Evolutionary conservation across 176 grass and related monocot species (phyloP).

Genomic region (Eragrostis nindensis): DNA sequence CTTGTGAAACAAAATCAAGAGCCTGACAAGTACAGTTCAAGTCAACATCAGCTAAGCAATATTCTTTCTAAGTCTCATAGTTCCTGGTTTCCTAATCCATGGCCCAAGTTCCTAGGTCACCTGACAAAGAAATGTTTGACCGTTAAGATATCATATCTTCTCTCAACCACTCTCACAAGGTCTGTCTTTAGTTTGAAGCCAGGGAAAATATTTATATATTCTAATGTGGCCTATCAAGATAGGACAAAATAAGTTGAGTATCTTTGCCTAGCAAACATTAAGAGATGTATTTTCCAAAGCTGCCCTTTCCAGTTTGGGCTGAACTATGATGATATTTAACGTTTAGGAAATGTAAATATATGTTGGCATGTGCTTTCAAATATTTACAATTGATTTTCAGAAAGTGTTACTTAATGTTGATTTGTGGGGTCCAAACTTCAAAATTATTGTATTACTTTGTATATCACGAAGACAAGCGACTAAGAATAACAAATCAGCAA

Average conservation of each 20-base stretch:
- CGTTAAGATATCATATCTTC: slow-evolving; percentile 6
- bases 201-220: not conserved
- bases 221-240: not conserved
- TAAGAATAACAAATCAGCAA: not conserved
- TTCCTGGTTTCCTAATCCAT: slow-evolving; percentile 5
- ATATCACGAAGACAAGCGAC: not conserved
- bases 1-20: slow-evolving; percentile 1
- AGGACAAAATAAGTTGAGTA: not conserved
- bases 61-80: not conserved
- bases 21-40: not conserved
- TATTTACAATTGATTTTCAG: not conserved
- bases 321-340: not conserved
- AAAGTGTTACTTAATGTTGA: not conserved
- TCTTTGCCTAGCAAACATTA: not conserved
- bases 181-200: not conserved
- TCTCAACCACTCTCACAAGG: not conserved
- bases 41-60: not conserved
- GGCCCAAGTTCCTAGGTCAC: slow-evolving; percentile 16
- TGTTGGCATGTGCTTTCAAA: not conserved
- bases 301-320: not conserved
- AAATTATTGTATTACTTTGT: not conserved
- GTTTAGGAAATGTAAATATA: slow-evolving; percentile 20
- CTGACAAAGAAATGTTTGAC: not conserved
- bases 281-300: not conserved
- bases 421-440: not conserved